Conservation (phyloP, 306 rosid genomes). For the Sesbania bispinosa region DNA sequence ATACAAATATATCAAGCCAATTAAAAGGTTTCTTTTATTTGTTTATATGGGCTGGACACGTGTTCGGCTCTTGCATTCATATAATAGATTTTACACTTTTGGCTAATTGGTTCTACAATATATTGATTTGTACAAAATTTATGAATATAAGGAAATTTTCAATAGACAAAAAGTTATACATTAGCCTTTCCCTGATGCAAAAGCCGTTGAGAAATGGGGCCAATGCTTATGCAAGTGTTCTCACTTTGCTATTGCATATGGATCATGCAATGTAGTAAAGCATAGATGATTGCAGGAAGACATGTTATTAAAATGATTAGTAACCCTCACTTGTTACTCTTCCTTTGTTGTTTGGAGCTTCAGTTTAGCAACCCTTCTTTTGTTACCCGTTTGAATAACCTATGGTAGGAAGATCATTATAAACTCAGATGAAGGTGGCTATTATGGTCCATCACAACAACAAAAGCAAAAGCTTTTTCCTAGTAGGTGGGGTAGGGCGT, state of each 20-base stretch:
- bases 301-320: not conserved
- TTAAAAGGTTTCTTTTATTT: not conserved
- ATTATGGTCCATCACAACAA: not conserved
- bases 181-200: not conserved
- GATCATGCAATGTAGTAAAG: not conserved
- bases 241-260: not conserved
- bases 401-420: not conserved
- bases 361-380: not conserved
- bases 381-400: not conserved
- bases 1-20: slow-evolving; percentile 3
- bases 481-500: too few species aligned
- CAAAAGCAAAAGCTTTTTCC: too few species aligned
- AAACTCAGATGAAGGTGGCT: not conserved
- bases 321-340: not conserved
- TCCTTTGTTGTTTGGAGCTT: not conserved
- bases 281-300: not conserved
- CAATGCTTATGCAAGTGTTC: not conserved
- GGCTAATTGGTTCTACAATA: not conserved
- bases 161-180: not conserved
- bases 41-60: not conserved
- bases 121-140: too few species aligned
- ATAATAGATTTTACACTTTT: not conserved
- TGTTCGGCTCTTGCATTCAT: not conserved
- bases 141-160: not conserved
- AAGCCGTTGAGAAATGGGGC: not conserved